Evolutionary conservation across 208 protist species (phyloP).

Genomic region (Entamoeba invadens): DNA sequence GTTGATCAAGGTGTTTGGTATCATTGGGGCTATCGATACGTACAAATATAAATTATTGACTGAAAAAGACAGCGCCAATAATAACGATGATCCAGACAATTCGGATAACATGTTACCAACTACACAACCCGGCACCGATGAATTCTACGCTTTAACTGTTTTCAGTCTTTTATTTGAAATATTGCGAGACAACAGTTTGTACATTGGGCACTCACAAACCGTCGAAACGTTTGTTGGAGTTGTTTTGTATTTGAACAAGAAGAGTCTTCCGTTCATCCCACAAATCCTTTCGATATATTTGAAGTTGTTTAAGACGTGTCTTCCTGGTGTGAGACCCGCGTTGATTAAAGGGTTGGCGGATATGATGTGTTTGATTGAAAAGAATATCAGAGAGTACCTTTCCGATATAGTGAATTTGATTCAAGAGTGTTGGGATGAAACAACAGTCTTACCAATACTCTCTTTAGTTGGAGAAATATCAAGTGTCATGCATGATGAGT

Average conservation of each 20-base stretch:
- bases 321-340: neutral
- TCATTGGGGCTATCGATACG: neutral
- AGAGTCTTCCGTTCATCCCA: neutral
- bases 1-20: neutral
- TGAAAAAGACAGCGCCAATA: neutral
- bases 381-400: neutral
- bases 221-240: neutral
- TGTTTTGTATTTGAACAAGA: neutral
- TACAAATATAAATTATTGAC: neutral
- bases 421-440: neutral
- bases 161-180: neutral
- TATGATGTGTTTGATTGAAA: neutral
- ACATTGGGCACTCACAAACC: neutral
- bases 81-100: neutral
- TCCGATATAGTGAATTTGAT: neutral
- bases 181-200: neutral
- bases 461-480: neutral
- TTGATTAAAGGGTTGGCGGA: neutral
- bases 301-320: neutral
- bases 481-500: neutral
- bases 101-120: neutral
- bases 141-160: neutral
- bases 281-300: neutral
- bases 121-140: neutral
- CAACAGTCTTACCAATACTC: neutral